Evolutionary conservation across 2,329 filamentous ascomycete species (phyloP).

Genomic region (Pseudocercospora fuligena): DNA sequence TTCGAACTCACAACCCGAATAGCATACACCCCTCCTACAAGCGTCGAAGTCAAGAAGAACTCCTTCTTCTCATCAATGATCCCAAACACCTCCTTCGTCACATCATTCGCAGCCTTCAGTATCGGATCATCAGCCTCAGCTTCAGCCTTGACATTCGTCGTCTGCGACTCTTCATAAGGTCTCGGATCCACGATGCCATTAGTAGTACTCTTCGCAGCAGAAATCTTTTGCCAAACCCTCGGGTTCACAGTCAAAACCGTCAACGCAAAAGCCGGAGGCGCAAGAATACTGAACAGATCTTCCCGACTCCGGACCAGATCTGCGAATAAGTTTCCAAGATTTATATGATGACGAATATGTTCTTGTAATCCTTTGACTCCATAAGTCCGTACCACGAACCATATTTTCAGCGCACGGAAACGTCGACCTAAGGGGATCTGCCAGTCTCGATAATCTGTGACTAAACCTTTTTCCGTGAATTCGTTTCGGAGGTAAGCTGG

Average conservation of each 20-base stretch:
- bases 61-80: slow-evolving; percentile 73
- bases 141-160: slow-evolving; percentile 23
- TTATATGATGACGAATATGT: slow-evolving; percentile 73
- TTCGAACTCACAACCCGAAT: slow-evolving; percentile 82
- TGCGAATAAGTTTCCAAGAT: slow-evolving; percentile 72
- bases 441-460: slow-evolving; percentile 97
- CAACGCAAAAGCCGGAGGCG: slow-evolving; percentile 76
- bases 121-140: slow-evolving; percentile 42
- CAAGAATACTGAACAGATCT: slow-evolving; percentile 78
- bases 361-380: slow-evolving; percentile 75
- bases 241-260: slow-evolving; percentile 73
- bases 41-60: slow-evolving; percentile 80
- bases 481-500: slow-evolving; percentile 82
- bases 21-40: slow-evolving; percentile 73
- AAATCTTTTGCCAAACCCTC: slow-evolving; percentile 34
- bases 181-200: slow-evolving; percentile 29
- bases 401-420: slow-evolving; percentile 89
- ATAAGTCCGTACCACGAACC: slow-evolving; percentile 88
- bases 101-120: slow-evolving; percentile 64
- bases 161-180: slow-evolving; percentile 23
- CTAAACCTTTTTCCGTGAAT: slow-evolving; percentile 78
- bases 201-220: slow-evolving; percentile 40
- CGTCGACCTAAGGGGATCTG: slow-evolving; percentile 89
- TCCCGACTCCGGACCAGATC: slow-evolving; percentile 60
- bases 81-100: slow-evolving; percentile 78